Conservation (phyloP, 2,329 filamentous ascomycete species). For the Cryphonectria parasitica region DNA sequence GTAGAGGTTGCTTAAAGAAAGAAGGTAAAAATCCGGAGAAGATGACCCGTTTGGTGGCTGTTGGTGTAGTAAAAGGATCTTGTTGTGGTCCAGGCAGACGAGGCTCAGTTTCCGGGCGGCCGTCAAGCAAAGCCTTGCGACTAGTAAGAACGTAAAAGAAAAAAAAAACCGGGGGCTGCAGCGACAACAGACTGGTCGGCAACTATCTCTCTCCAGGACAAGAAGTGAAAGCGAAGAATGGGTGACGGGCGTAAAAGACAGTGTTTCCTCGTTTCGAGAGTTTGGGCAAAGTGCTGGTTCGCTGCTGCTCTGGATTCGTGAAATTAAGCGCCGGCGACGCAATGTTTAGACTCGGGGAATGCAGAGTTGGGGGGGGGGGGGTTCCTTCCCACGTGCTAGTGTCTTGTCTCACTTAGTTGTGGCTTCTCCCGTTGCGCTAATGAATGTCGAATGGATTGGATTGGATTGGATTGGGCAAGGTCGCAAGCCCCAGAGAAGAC, state of each 20-base stretch:
- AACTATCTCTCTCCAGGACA: too few relatives aligned
- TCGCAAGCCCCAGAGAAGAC: background rate
- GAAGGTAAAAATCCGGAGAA: background rate
- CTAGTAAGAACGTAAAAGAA: background rate
- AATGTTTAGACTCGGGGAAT: slow-evolving; percentile 4
- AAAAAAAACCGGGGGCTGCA: background rate
- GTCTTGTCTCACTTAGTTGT: background rate
- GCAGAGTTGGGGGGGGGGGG: slow-evolving; percentile 10
- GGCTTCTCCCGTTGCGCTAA: background rate
- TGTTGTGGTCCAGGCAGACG: background rate
- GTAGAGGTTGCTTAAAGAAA: background rate
- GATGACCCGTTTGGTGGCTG: background rate
- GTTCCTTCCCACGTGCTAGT: background rate
- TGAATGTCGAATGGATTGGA: background rate
- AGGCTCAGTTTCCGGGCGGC: background rate
- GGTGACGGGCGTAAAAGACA: slow-evolving; percentile 1
- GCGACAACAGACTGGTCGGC: slow-evolving; percentile 3
- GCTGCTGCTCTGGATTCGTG: background rate
- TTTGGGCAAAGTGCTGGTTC: too few relatives aligned
- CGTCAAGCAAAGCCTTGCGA: background rate
- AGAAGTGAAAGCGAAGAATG: background rate
- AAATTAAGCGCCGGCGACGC: slow-evolving; percentile 16
- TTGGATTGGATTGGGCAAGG: background rate
- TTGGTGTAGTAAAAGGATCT: background rate
- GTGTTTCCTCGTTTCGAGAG: slow-evolving; percentile 1